These are phyloP conservation scores for Chrysopogon serrulatus DNA, from an alignment of 176 grass and related monocot species.

Conservation along the genomic window DNA sequence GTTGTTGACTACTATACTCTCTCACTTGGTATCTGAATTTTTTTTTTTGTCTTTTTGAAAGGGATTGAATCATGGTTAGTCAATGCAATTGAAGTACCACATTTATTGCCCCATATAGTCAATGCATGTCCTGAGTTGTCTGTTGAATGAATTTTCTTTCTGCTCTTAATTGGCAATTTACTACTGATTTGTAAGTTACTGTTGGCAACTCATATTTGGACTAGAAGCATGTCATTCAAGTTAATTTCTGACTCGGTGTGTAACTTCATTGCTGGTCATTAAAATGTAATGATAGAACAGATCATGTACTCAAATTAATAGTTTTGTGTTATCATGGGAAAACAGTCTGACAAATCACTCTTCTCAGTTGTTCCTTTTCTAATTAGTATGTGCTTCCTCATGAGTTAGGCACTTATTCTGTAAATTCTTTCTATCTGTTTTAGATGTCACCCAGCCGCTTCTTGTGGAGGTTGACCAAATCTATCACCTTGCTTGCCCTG, in stretches of 20 bases:
- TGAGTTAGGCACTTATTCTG: background rate
- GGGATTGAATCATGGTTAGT: background rate
- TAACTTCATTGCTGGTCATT: background rate
- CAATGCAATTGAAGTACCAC: background rate
- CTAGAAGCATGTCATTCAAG: background rate
- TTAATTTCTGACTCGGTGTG: background rate
- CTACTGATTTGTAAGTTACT: slow-evolving; percentile 11
- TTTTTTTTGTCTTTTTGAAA: background rate
- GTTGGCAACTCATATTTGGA: background rate
- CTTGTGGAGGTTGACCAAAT: slow-evolving; percentile 99
- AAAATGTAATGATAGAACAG: background rate
- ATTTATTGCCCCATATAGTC: background rate
- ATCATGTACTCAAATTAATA: slow-evolving; percentile 6
- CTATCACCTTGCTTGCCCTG: slow-evolving; percentile 99
- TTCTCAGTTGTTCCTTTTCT: background rate
- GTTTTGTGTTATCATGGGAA: background rate
- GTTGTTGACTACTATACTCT: background rate
- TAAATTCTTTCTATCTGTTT: slow-evolving; percentile 3
- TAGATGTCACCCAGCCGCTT: slow-evolving; percentile 90
- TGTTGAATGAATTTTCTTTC: slow-evolving; percentile 2
- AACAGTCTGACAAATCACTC: background rate
- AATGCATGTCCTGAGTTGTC: slow-evolving; percentile 4
- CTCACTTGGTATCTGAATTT: background rate
- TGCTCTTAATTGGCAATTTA: background rate
- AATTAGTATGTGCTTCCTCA: background rate